Base-by-base conservation (phyloP, 2,329 filamentous ascomycete species). In the Aspergillus phoenicis region DNA sequence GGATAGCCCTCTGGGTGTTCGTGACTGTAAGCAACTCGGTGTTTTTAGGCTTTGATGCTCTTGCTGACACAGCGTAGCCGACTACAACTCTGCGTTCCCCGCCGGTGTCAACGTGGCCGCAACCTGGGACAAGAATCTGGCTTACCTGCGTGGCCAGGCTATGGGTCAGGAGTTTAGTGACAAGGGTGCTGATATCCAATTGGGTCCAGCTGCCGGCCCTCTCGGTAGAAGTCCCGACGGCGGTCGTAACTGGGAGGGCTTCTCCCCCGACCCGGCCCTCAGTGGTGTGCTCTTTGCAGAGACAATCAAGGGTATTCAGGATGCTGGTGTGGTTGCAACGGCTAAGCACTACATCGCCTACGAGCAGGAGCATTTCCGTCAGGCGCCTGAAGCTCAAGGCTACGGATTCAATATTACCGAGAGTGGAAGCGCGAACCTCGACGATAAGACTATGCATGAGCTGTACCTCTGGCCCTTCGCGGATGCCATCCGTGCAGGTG, bases 71-170 rank as follows among this genome's bases (percentile, higher is more conserved):
- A 11, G 22, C 45, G 51, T 59, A 84, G 84, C 85, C 66, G 92
- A 96, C 76, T 94, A 90, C 76, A 87, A 87, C 71, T 94, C 91
- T 38, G 93, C 89, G 1, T 97, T 96, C 74, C 85, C 90, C 0
- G 88, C 89, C 0, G 92, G 90, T 52, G 83, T 93, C 67, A 93
- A 91, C 5, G 85, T 91, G 30, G 93, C 90, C 13, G 90, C 91
- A n/a, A 91, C 92, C 0, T 97, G 89, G 84, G 90, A 93, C 75
- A 86, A 89, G 60, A 75, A 80, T 11, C 83, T 96, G 30, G 89
- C 93, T 72, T 87, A 86, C 69, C 79, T 83, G 55, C 85, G 91
- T 53, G 91, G 88, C 33, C 78, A 84, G 55, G 89, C 88, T 52
- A 92, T 96, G 88, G 92, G 88, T 3, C 80, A 82, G 60, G 91